Conservation (phyloP, 176 grass and related monocot genomes). For the Olyra latifolia region DNA sequence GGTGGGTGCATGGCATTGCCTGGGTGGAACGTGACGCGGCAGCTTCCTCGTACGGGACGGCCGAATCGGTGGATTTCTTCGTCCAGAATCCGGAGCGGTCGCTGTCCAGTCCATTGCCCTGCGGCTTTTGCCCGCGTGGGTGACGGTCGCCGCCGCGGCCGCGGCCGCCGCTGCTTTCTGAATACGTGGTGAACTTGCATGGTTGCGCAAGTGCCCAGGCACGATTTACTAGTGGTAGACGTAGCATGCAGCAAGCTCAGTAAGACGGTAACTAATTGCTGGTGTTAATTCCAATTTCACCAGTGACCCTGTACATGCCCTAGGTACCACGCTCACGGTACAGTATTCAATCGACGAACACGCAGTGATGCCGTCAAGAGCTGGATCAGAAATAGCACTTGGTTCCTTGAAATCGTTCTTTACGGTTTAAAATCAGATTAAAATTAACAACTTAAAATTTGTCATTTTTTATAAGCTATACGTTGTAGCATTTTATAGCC, state of each 20-base stretch:
- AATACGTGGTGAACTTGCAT: not conserved
- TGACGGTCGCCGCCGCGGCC: not conserved
- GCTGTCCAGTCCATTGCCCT: not conserved
- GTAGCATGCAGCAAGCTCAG: not conserved
- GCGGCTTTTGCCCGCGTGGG: not conserved
- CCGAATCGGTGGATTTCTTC: not conserved
- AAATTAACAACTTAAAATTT: no score
- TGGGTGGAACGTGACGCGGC: not conserved
- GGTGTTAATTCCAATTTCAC: no score
- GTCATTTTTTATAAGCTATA: no score
- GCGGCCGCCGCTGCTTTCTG: not conserved
- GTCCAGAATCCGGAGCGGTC: slow-evolving; percentile 17
- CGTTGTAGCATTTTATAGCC: no score
- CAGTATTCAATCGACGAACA: no score
- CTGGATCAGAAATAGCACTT: no score
- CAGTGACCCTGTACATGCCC: no score
- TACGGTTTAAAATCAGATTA: no score
- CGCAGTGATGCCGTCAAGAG: no score
- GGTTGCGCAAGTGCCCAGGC: not conserved
- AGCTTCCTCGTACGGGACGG: slow-evolving; percentile 22
- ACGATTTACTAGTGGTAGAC: not conserved
- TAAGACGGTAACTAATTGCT: no score
- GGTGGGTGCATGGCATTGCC: not conserved
- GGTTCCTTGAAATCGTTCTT: no score
- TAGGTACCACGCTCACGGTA: no score